These are phyloP conservation scores for Oidiodendron maius DNA, from an alignment of 495 filamentous ascomycete genomes.

Conservation along the genomic window DNA sequence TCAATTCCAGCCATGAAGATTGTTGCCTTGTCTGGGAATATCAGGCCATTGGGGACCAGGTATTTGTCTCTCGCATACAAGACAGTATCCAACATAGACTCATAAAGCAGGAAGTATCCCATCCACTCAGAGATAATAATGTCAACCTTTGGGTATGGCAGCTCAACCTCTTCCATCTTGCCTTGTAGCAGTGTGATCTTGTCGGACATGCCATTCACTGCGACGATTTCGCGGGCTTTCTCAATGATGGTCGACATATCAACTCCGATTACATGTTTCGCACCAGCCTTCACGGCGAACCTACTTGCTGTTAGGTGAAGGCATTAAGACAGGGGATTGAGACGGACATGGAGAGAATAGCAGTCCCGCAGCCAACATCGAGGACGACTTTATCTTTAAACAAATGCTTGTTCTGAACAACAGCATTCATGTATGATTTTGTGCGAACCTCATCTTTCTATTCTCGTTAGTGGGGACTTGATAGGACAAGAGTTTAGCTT, in stretches of 20 bases:
- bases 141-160: slow-evolving; percentile 80
- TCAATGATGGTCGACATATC: slow-evolving; percentile 93
- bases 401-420: slow-evolving; percentile 87
- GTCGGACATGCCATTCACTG: slow-evolving; percentile 71
- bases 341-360: slow-evolving; percentile 77
- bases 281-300: slow-evolving; percentile 87
- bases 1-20: slow-evolving; percentile 81
- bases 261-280: slow-evolving; percentile 84
- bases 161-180: slow-evolving; percentile 83
- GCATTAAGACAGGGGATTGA: background rate
- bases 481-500: slow-evolving; percentile 7
- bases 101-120: slow-evolving; percentile 90
- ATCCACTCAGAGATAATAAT: slow-evolving; percentile 98
- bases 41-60: slow-evolving; percentile 68
- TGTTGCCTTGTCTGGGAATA: slow-evolving; percentile 87
- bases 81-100: slow-evolving; percentile 93
- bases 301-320: slow-evolving; percentile 26
- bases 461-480: slow-evolving; percentile 8
- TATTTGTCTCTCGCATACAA: slow-evolving; percentile 83
- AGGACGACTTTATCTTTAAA: slow-evolving; percentile 89
- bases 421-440: slow-evolving; percentile 90
- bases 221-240: slow-evolving; percentile 78
- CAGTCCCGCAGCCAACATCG: slow-evolving; percentile 90
- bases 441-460: slow-evolving; percentile 99
- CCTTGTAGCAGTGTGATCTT: slow-evolving; percentile 77